Evolutionary conservation across 192 early-diverging fungal species (phyloP), one percentile per base, ranked within the genome.

Genomic region (Funneliformis mosseae): DNA sequence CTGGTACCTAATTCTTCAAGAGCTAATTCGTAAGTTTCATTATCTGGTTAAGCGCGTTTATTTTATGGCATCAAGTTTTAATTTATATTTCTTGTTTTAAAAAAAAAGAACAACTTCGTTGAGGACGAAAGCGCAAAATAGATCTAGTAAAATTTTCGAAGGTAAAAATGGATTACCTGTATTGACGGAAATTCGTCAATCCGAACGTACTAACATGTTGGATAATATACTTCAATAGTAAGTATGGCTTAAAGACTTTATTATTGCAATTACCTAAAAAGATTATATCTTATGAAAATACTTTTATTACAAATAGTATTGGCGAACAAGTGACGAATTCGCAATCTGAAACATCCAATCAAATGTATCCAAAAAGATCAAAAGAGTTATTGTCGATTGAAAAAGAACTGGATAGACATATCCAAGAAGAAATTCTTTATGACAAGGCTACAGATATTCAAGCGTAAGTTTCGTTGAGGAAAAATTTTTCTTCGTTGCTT

Each of bases 291-390:
- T 8, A 12, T 41, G 23, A 25, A 18, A 64, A 5, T 66, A 28
- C 8, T 43, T 23, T 3, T 27, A 16, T 77, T 77, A 25, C 9
- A 41, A 27, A 10, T 45, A 77, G 88, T 50, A 89, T 95, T 79
- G 92, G 89, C 8, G 82, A 89, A 28, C 73, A 82, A 14, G 85
- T 92, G 81, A 87, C 91, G 1, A 90, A 93, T 74, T 93, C 42
- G 70, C 9, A 68, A 79, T n/a, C 23, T 28, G 11, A 66, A 59
- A 21, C 62, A 70, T 33, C 59, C 33, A 45, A 41, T 50, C 66
- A 69, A 68, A 41, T 23, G 63, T 50, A 46, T 16, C 21, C 46
- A 27, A 11, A 16, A 25, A 28, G 11, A 73, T 6, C 41, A 45
- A 41, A 4, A 69, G 45, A 25, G 14, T 27, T 73, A 5, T 14